Percentiles rank a stretch among this genome's conserved stretches.
Evolutionary conservation across 768 basidiomycete species (phyloP).

Genomic region (Tylopilus felleus): DNA sequence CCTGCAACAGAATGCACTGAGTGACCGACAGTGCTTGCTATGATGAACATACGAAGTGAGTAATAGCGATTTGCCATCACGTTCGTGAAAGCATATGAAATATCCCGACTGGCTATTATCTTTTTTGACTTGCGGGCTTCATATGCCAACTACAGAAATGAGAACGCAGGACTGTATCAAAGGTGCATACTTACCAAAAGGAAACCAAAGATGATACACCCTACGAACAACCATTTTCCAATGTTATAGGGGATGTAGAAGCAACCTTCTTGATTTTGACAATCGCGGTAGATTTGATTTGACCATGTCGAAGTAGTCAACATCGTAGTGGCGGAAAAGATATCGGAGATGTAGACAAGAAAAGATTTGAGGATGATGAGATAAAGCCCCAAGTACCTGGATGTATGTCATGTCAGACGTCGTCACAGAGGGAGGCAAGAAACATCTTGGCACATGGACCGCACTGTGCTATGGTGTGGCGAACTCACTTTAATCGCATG

Average conservation of each 20-base stretch:
- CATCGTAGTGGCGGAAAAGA: slow-evolving; percentile 97
- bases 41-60: slow-evolving; percentile 71
- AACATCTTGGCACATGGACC: background rate
- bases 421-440: background rate
- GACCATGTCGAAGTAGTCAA: slow-evolving; percentile 89
- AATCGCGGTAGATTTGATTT: slow-evolving; percentile 83
- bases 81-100: slow-evolving; percentile 97
- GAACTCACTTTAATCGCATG: slow-evolving; percentile 78
- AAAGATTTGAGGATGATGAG: slow-evolving; percentile 92
- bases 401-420: slow-evolving; percentile 12
- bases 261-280: slow-evolving; percentile 61
- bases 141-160: slow-evolving; percentile 67
- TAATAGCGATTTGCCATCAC: slow-evolving; percentile 97
- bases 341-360: slow-evolving; percentile 95
- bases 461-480: background rate
- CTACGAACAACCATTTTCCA: slow-evolving; percentile 96
- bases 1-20: slow-evolving; percentile 41
- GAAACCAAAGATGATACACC: slow-evolving; percentile 98
- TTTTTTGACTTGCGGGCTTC: slow-evolving; percentile 90
- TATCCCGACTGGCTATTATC: slow-evolving; percentile 93
- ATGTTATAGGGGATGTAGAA: slow-evolving; percentile 83
- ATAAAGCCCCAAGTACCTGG: slow-evolving; percentile 91
- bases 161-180: slow-evolving; percentile 1
- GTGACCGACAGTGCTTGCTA: background rate
- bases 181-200: slow-evolving; percentile 59